Conservation (phyloP, 306 rosid genomes). For the Casuarina cunninghamiana region DNA sequence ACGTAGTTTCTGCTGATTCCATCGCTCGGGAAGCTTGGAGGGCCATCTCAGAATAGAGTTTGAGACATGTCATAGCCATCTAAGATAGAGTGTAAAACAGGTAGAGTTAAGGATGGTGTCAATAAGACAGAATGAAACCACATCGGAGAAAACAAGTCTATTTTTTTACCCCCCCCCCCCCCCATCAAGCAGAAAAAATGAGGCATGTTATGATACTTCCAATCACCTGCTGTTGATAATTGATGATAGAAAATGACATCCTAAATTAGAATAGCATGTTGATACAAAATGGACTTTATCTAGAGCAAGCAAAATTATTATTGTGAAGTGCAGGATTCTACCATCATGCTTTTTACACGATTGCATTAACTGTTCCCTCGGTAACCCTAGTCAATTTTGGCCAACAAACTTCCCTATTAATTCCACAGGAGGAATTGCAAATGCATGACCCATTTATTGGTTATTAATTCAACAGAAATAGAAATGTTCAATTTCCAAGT, state of each 20-base stretch:
- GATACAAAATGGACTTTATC: no score
- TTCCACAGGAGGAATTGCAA: neutral
- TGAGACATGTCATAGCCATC: slow-evolving; percentile 88
- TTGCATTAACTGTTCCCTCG: neutral
- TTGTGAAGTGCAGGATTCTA: neutral
- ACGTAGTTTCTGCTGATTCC: slow-evolving; percentile 60
- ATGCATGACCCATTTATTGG: neutral
- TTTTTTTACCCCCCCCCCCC: no score
- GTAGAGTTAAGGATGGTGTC: neutral
- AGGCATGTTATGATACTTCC: no score
- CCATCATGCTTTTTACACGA: neutral
- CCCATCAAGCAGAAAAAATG: no score
- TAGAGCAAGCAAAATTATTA: no score
- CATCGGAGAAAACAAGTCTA: no score
- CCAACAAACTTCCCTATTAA: neutral
- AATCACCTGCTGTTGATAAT: no score
- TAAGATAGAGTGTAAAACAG: slow-evolving; percentile 12
- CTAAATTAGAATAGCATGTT: no score
- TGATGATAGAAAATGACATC: no score
- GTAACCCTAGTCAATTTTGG: neutral
- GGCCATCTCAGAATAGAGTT: slow-evolving; percentile 96
- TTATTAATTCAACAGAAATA: neutral
- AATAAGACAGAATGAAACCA: neutral
- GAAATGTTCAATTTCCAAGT: neutral
- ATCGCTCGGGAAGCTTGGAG: slow-evolving; percentile 85